Base-by-base conservation (phyloP, 129 eudicot genomes). In the Ambrosia artemisiifolia region DNA sequence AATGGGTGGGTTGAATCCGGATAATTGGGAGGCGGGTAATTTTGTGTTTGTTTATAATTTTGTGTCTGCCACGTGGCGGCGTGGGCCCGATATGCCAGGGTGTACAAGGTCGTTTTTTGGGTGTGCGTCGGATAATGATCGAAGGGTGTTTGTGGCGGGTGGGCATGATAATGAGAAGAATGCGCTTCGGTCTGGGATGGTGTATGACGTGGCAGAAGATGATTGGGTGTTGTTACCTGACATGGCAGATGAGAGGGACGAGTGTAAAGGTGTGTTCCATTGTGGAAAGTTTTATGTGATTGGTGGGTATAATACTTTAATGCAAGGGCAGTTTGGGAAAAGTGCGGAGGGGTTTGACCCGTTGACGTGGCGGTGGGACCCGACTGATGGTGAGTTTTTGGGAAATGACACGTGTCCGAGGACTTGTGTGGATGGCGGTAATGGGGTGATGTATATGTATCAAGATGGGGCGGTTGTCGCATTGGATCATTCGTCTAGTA, bases 1-100 rank as follows among this genome's bases (percentile, higher is more conserved):
- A 42, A 65, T 90, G 85, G 98, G 97, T 30, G 98, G 98, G 93
- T 85, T 83, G 75, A 77, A 84, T 82, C 89, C 93, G 67, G 85
- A 33, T 0, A 85, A 87, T 6, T 87, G 91, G 91, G 85, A 74
- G 59, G 91, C 85, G 43, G 76, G 82, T 2, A 77, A 65, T 63
- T 72, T 47, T 8, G 97, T 94, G 0, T 86, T 83, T 34, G 68
- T 90, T 16, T 94, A 82, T 24, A 75, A 70, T 54, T 94, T 94
- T 24, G 63, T 86, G 14, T 56, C 87, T 2, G 89, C 93, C 68
- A 81, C 85, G 78, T 94, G 98, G 98, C 78, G 86, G 5, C 87
- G 87, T 2, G 96, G 96, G 47, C 73, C 89, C 24, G 78, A 79
- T 28, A 90, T 94, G 87, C 97, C 96, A 4, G 96, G 98, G 18